Base-by-base conservation (phyloP, 2,329 filamentous ascomycete genomes). In the Alternaria sp. region DNA sequence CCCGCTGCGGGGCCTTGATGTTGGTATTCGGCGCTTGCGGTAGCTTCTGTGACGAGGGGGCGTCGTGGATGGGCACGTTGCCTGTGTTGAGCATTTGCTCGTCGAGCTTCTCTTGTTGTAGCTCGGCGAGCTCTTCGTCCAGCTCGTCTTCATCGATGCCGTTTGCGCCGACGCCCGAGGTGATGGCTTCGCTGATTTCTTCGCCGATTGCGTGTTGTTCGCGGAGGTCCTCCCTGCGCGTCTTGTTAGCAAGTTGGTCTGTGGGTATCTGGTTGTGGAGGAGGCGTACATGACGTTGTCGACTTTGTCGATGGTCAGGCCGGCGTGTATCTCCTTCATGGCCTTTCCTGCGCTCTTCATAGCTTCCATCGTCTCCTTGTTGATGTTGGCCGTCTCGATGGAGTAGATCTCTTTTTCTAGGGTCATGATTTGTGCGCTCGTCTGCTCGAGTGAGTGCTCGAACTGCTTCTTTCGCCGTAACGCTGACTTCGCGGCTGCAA, bases 331-430 rank as follows among this genome's bases (percentile, higher is more conserved):
- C 68, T 90, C 85, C 84, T 94, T 91, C 94, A 99, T 98, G 36
- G 95, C 96, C 65, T 89, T 84, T 69, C 92, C 90, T 11, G 96
- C 95, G 78, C 90, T 90, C 87, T 97, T 91, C 93, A 99, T 97
- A 8, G 94, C 95, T 71, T 91, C 88, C 69, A 98, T 86, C 12
- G 96, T 99, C 85, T 97, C 94, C 83, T 95, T 90, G 86, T 99
- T 99, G 85, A 99, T 97, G 80, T 98, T 99, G 66, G 96, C 96
- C 51, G 94, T 93, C 82, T 99, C 96, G 84, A 99, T 98, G 64
- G 92, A 91, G 81, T 96, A 96, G 77, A 98, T 96, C 81, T 99
- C 93, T 77, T 94, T 91, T 81, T 99, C 96, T 47, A 99, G 86
- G 21, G 96, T 97, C 74, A 90, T 89, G 77, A 98, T 96, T 83